Evolutionary conservation across 441 rosid species (phyloP).

Genomic region (Pelargonium fulgidum): DNA sequence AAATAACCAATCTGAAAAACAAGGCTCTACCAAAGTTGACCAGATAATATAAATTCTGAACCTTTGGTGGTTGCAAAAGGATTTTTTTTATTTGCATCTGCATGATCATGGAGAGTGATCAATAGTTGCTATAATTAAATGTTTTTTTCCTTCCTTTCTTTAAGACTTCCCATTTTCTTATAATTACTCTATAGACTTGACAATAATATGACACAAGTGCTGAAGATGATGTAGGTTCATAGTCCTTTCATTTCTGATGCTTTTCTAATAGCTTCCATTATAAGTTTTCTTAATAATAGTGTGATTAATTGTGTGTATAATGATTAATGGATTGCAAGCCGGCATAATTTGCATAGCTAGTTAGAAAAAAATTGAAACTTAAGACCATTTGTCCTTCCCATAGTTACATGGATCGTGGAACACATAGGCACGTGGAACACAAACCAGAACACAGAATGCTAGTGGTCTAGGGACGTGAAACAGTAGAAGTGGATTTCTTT

Average conservation of each 20-base stretch:
- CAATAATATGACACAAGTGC: background rate
- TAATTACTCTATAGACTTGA: background rate
- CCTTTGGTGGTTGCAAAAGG: background rate
- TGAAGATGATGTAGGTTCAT: background rate
- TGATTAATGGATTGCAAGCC: too few relatives aligned
- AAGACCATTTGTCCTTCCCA: too few relatives aligned
- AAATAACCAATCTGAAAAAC: slow-evolving; percentile 11
- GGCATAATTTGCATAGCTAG: too few relatives aligned
- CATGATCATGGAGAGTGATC: slow-evolving; percentile 2
- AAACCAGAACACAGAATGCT: too few relatives aligned
- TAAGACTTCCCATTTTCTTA: background rate
- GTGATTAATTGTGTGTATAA: too few relatives aligned
- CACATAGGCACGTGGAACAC: too few relatives aligned
- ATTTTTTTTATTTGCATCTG: background rate
- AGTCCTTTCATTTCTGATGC: background rate
- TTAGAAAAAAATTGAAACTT: too few relatives aligned
- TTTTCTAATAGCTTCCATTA: too few relatives aligned
- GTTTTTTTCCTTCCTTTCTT: background rate
- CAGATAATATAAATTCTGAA: background rate
- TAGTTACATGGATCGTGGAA: too few relatives aligned
- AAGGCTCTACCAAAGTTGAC: slow-evolving; percentile 4
- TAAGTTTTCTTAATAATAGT: too few relatives aligned
- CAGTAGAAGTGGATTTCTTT: too few relatives aligned
- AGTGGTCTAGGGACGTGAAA: too few relatives aligned
- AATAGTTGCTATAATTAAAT: background rate